Evolutionary conservation across 768 basidiomycete genomes (phyloP).

Genomic region (Rickenella mellea): DNA sequence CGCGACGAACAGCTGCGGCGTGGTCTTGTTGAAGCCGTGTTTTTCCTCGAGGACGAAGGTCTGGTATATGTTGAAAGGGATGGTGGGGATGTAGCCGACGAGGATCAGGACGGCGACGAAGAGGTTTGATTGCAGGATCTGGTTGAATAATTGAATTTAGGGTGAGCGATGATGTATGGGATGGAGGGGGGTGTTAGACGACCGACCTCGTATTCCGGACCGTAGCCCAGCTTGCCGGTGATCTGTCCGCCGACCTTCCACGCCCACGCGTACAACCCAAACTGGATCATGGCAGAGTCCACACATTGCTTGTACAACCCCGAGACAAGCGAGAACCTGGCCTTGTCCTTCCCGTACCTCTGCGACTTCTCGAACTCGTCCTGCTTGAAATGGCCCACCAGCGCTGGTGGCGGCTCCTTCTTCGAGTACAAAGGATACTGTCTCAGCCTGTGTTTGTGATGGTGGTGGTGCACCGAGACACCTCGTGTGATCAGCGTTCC

Average conservation of each 20-base stretch:
- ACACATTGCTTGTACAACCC: conserved; percentile 65
- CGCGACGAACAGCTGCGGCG: conserved; percentile 58
- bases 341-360: conserved; percentile 85
- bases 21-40: conserved; percentile 96
- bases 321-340: conserved; percentile 67
- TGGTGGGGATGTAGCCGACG: conserved; percentile 52
- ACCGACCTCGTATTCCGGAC: conserved; percentile 63
- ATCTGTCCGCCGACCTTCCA: conserved; percentile 57
- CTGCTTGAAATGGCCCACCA: conserved; percentile 56
- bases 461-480: not conserved
- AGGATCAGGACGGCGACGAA: conserved; percentile 64
- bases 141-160: not conserved
- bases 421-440: conserved; percentile 84
- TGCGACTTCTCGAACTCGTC: conserved; percentile 86
- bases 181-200: not conserved
- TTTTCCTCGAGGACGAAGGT: conserved; percentile 93
- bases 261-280: conserved; percentile 73
- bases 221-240: conserved; percentile 49
- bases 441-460: conserved; percentile 36
- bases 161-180: not conserved
- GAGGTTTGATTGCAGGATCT: conserved; percentile 81
- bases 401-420: conserved; percentile 56
- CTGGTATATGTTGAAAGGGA: conserved; percentile 74
- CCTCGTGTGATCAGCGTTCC: not conserved
- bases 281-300: conserved; percentile 62